phyloP scores from a whole-genome alignment of 495 filamentous ascomycete species.

The Bacidia gigantensis region DNA sequence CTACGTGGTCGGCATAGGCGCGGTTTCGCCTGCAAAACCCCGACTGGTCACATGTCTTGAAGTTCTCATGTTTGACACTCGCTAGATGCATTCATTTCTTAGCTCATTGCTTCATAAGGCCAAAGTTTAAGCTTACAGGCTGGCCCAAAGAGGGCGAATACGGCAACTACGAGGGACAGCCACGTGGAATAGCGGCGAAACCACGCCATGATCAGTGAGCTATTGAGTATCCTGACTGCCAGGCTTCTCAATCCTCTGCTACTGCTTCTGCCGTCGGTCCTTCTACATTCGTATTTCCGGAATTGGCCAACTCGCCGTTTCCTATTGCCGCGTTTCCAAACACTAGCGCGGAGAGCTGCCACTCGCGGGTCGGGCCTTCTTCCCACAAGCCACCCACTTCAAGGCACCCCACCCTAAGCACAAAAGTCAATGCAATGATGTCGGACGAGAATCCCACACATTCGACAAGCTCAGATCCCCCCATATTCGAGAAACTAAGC shows the following conservation, averaged over 20 bases:
- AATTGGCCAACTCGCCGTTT: neutral
- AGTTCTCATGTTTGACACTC: conserved; percentile 84
- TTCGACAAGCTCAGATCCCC: conserved; percentile 25
- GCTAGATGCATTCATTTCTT: conserved; percentile 30
- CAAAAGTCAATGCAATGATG: conserved; percentile 7
- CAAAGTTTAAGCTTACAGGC: conserved; percentile 29
- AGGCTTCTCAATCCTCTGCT: too few relatives aligned
- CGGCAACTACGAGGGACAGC: conserved; percentile 30
- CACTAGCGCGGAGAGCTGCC: neutral
- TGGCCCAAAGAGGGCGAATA: conserved; percentile 33
- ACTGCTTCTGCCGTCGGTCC: too few relatives aligned
- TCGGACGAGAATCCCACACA: conserved; percentile 14
- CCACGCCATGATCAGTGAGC: neutral
- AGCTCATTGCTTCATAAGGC: neutral
- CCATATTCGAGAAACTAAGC: conserved; percentile 33
- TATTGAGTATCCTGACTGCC: neutral
- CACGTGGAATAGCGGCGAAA: conserved; percentile 44
- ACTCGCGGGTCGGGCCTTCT: neutral
- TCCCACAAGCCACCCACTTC: too few relatives aligned
- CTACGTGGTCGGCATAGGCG: conserved; percentile 66
- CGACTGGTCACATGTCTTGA: conserved; percentile 88
- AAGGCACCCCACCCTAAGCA: neutral
- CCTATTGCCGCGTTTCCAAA: neutral
- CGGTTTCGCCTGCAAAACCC: conserved; percentile 95
- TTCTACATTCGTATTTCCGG: neutral